Percentiles rank a stretch among this genome's conserved stretches.
Evolutionary conservation across 2,329 filamentous ascomycete genomes (phyloP).

Genomic region (Botrytis elliptica): DNA sequence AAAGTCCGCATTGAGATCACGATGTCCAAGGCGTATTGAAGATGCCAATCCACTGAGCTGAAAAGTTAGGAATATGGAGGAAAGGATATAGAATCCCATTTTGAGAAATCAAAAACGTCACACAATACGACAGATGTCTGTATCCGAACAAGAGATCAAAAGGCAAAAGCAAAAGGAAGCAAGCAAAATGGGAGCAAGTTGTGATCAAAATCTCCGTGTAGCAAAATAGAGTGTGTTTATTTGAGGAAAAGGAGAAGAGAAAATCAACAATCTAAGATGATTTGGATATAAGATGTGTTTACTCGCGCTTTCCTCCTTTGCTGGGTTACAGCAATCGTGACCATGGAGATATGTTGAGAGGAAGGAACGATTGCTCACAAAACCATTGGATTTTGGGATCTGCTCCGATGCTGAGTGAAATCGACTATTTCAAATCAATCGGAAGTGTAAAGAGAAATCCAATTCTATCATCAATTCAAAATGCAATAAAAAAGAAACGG

Average conservation of each 20-base stretch:
- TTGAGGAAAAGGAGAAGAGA: not conserved
- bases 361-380: constrained; percentile 5
- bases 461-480: not conserved
- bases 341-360: not conserved
- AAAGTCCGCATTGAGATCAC: constrained; percentile 30
- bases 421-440: not conserved
- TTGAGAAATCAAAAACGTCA: constrained; percentile 13
- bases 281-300: not conserved
- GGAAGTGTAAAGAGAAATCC: not conserved
- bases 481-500: not conserved
- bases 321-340: not conserved
- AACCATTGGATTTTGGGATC: not conserved
- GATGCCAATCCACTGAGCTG: constrained; percentile 11
- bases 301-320: constrained; percentile 1
- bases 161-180: constrained; percentile 6
- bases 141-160: constrained; percentile 5
- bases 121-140: constrained; percentile 8
- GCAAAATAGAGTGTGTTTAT: constrained; percentile 11
- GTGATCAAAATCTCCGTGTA: constrained; percentile 16
- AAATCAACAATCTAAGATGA: not conserved
- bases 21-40: constrained; percentile 26
- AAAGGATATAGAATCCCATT: constrained; percentile 8
- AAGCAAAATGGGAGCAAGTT: constrained; percentile 22
- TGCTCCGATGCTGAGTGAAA: not conserved
- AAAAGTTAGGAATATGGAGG: constrained; percentile 5